Conservation (phyloP, 2,329 filamentous ascomycete genomes). For the Westerdykella aurantiaca region DNA sequence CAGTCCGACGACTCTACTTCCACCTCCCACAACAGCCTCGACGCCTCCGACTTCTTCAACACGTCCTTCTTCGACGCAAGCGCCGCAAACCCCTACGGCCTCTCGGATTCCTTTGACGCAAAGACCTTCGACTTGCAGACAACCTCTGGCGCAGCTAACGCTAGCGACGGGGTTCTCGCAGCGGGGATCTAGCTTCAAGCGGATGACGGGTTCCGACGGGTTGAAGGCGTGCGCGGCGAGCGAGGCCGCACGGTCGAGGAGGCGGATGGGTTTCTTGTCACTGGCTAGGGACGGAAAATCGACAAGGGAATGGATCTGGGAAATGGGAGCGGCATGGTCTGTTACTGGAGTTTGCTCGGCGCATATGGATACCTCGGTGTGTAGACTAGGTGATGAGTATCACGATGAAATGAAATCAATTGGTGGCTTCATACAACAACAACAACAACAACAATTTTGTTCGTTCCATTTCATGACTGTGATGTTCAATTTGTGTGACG, state of each 20-base stretch:
- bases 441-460: too few relatives aligned
- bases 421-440: too few relatives aligned
- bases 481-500: too few relatives aligned
- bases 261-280: too few relatives aligned
- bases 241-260: neutral
- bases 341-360: too few relatives aligned
- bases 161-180: slow-evolving; percentile 46
- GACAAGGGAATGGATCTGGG: too few relatives aligned
- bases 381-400: too few relatives aligned
- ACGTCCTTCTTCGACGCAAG: slow-evolving; percentile 27
- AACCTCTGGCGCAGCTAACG: slow-evolving; percentile 44
- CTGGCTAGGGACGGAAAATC: too few relatives aligned
- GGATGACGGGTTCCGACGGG: slow-evolving; percentile 20
- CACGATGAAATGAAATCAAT: too few relatives aligned
- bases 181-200: slow-evolving; percentile 33
- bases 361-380: too few relatives aligned
- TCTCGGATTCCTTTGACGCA: slow-evolving; percentile 37
- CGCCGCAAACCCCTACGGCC: slow-evolving; percentile 27
- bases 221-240: slow-evolving; percentile 1
- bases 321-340: too few relatives aligned
- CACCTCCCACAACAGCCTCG: neutral
- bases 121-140: slow-evolving; percentile 41
- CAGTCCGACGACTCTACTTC: slow-evolving; percentile 8
- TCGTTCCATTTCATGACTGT: too few relatives aligned
- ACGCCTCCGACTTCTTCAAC: slow-evolving; percentile 29